phyloP scores from a whole-genome alignment of 2,329 filamentous ascomycete genomes.

The Aspergillus thermomutatus region DNA sequence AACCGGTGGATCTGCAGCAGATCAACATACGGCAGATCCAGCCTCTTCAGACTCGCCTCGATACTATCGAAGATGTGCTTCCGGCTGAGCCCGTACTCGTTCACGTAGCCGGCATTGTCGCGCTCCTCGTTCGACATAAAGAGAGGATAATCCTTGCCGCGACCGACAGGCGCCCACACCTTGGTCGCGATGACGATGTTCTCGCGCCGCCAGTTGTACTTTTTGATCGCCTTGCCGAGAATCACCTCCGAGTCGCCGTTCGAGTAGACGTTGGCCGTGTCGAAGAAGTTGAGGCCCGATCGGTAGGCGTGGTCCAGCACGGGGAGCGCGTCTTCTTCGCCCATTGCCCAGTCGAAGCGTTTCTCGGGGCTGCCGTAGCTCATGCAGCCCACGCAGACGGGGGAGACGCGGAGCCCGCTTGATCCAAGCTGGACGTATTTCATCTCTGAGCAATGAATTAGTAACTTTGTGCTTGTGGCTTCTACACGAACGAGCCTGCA shows the following conservation, averaged over 20 bases:
- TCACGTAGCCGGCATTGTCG: conserved; percentile 23
- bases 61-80: conserved; percentile 63
- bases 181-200: conserved; percentile 60
- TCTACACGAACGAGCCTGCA: not conserved
- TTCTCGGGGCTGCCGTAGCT: conserved; percentile 20
- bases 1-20: conserved; percentile 52
- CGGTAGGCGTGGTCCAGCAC: conserved; percentile 27
- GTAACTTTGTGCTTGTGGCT: not conserved
- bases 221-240: conserved; percentile 56
- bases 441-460: conserved; percentile 8
- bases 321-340: conserved; percentile 26
- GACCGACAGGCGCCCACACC: conserved; percentile 42
- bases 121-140: conserved; percentile 41
- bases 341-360: conserved; percentile 19
- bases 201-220: conserved; percentile 55
- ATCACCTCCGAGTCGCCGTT: conserved; percentile 56
- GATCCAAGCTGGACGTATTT: conserved; percentile 25
- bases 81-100: conserved; percentile 51
- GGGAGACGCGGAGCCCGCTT: conserved; percentile 23
- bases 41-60: conserved; percentile 49
- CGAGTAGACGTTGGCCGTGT: conserved; percentile 49
- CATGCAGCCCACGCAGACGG: conserved; percentile 26
- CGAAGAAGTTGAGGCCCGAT: conserved; percentile 28
- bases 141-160: conserved; percentile 28
- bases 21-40: conserved; percentile 51